Evolutionary conservation across 2,329 filamentous ascomycete species (phyloP).

Genomic region (Paecilomyces sp.): DNA sequence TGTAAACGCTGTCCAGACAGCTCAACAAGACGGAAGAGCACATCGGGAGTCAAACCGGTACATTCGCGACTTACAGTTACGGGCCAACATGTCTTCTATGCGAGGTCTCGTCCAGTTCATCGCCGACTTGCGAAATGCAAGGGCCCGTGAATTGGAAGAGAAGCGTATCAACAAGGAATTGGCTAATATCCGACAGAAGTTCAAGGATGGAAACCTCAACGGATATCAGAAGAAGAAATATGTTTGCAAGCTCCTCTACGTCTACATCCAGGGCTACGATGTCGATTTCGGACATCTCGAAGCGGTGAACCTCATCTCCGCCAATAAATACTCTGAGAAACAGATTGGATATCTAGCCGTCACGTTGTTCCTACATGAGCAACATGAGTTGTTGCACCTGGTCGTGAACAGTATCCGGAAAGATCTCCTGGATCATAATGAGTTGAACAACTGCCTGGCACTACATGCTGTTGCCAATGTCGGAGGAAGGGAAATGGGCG

Average conservation of each 20-base stretch:
- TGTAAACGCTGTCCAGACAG: not conserved
- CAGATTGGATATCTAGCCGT: slow-evolving; percentile 98
- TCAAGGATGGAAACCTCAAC: slow-evolving; percentile 88
- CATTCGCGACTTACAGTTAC: not conserved
- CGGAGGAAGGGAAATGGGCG: slow-evolving; percentile 92
- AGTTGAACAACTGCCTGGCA: slow-evolving; percentile 94
- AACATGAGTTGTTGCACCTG: slow-evolving; percentile 90
- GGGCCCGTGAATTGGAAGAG: slow-evolving; percentile 92
- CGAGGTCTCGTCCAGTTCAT: slow-evolving; percentile 93
- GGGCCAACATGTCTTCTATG: slow-evolving; percentile 39
- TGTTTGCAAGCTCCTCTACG: slow-evolving; percentile 98
- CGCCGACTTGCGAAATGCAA: slow-evolving; percentile 87
- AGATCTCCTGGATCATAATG: slow-evolving; percentile 88
- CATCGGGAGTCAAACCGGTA: not conserved
- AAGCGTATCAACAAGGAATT: slow-evolving; percentile 99
- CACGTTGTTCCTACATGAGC: slow-evolving; percentile 92
- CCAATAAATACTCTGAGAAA: slow-evolving; percentile 96
- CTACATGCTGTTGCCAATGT: slow-evolving; percentile 98
- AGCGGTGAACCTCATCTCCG: slow-evolving; percentile 94
- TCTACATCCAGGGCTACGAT: slow-evolving; percentile 98
- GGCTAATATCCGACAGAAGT: slow-evolving; percentile 97
- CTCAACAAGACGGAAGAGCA: not conserved
- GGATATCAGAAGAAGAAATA: slow-evolving; percentile 99
- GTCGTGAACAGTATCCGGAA: slow-evolving; percentile 99
- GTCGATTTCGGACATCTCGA: slow-evolving; percentile 98